Base-by-base conservation (phyloP, 1,139 yeast genomes). In the Pichia sp. region DNA sequence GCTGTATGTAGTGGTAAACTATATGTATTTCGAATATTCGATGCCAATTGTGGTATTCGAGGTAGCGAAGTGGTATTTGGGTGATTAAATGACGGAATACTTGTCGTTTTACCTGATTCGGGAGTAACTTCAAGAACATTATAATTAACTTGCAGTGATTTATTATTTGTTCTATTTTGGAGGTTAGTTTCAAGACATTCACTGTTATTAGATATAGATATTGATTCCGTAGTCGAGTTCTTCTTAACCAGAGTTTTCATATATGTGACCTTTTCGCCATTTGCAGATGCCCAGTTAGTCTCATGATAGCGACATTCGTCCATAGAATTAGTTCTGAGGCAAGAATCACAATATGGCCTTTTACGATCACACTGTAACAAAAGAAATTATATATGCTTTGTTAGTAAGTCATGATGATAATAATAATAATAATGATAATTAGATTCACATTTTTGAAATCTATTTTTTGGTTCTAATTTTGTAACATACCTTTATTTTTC, bases 271-370 rank as follows among this genome's bases (percentile, higher is more conserved):
- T 45, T 40, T 8, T 50, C 47, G 10, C 47, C 42, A 38, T 43
- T 48, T 25, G 51, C 34, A 40, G 51, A 47, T 7, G 74, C 73
- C 78, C 78, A 73, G 2, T 67, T 20, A 31, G 76, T 73, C 38
- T 71, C 76, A 57, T 80, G 81, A 58, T 80, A 84, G 46, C 68
- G 75, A 54, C 94, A 84, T 30, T 80, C 62, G 58, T 82, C 84
- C 6, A 82, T 79, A 23, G 80, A 79, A 26, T 83, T 80, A 41
- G 81, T 78, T 62, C 75, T 76, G 41, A 71, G 71, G 65, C 94
- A 84, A 27, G 79, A 73, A 3, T 82, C 77, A 63, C 94, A 84
- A 30, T 78, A 76, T 1, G 92, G 92, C 53, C 73, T 69, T 25
- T 68, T 70, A 45, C 83, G 65, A 56, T 80, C 86, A 69, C 87